Percentiles rank a stretch among this genome's conserved stretches.
These are phyloP conservation scores for Paecilomyces dactylethromorphus DNA, from an alignment of 2,329 filamentous ascomycete genomes.

Conservation along the genomic window DNA sequence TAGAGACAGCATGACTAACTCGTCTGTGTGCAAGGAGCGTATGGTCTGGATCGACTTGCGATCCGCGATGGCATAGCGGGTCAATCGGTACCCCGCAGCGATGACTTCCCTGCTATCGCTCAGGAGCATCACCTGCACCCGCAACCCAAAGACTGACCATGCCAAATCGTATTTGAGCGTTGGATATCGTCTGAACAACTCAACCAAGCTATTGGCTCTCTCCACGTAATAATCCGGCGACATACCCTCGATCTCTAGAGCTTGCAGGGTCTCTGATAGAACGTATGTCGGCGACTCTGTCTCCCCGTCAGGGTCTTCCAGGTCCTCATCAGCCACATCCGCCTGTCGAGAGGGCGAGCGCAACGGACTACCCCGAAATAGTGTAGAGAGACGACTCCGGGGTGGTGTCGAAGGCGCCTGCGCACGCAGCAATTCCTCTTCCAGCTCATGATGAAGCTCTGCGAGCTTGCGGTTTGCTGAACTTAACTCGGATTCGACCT, in stretches of 20 bases:
- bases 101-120: constrained; percentile 95
- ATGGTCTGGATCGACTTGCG: constrained; percentile 83
- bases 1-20: constrained; percentile 81
- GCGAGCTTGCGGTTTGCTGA: constrained; percentile 70
- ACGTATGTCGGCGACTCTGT: constrained; percentile 85
- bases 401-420: constrained; percentile 48
- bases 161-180: constrained; percentile 94
- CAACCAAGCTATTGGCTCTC: constrained; percentile 85
- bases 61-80: constrained; percentile 90
- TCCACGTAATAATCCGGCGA: constrained; percentile 92
- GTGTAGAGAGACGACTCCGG: constrained; percentile 48
- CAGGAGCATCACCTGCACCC: constrained; percentile 92
- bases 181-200: constrained; percentile 88
- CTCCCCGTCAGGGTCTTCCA: constrained; percentile 58
- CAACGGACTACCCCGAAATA: constrained; percentile 51
- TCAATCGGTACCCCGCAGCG: constrained; percentile 87
- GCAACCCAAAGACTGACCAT: constrained; percentile 88
- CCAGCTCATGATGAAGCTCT: constrained; percentile 52
- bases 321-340: constrained; percentile 30
- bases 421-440: constrained; percentile 54
- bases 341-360: constrained; percentile 43
- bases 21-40: constrained; percentile 80
- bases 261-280: constrained; percentile 82
- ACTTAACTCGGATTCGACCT: constrained; percentile 81
- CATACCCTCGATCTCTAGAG: constrained; percentile 81